These are phyloP conservation scores for Adansonia digitata DNA, from an alignment of 345 rosid species.

Conservation along the genomic window DNA sequence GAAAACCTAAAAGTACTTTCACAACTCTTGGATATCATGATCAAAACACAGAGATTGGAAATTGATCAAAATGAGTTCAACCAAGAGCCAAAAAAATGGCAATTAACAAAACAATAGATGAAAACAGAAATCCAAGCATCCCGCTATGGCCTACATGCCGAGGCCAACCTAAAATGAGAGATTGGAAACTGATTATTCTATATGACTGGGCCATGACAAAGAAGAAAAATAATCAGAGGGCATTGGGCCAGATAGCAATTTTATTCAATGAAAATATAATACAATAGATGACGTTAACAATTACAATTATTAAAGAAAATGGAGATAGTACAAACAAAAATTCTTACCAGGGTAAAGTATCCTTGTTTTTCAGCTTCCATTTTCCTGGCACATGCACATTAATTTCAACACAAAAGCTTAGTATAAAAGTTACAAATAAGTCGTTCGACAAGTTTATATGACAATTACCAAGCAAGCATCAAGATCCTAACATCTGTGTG, in stretches of 20 bases:
- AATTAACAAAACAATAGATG: neutral
- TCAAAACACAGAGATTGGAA: neutral
- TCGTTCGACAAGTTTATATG: neutral
- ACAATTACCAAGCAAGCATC: slow-evolving; percentile 94
- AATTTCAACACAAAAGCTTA: slow-evolving; percentile 10
- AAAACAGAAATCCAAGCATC: neutral
- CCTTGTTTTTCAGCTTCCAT: slow-evolving; percentile 97
- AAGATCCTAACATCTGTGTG: slow-evolving; percentile 91
- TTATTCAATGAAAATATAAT: neutral
- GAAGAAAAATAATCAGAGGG: neutral
- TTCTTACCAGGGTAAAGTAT: slow-evolving; percentile 81
- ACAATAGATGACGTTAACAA: neutral
- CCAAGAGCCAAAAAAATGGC: neutral
- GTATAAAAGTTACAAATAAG: neutral
- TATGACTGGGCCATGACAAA: neutral
- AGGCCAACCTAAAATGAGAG: neutral
- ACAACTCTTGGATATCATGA: neutral
- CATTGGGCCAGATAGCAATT: neutral
- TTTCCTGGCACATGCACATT: slow-evolving; percentile 49
- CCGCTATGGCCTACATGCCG: neutral
- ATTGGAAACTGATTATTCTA: neutral
- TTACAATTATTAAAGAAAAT: neutral
- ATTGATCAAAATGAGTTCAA: neutral
- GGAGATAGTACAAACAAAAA: neutral
- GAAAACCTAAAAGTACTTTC: neutral